Evolutionary conservation across 2,329 filamentous ascomycete species (phyloP).

Genomic region (Emmonsiellopsis sp.): DNA sequence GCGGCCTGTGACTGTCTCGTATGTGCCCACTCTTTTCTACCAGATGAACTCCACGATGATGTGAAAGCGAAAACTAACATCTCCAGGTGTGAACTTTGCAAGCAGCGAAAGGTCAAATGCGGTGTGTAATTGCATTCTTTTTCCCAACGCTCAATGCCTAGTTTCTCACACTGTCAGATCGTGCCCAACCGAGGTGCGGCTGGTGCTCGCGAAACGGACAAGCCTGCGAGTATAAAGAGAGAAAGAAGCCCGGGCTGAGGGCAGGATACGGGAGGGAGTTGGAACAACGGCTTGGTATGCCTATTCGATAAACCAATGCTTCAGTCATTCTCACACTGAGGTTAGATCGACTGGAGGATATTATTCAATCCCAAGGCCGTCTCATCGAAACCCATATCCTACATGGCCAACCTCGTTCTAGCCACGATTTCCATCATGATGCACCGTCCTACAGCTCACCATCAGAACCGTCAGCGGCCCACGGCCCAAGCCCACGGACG

Average conservation of each 20-base stretch:
- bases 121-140: slow-evolving; percentile 16
- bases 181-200: slow-evolving; percentile 53
- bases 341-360: slow-evolving; percentile 55
- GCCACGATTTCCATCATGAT: slow-evolving; percentile 1
- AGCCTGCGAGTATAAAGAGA: slow-evolving; percentile 58
- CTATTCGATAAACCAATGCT: neutral
- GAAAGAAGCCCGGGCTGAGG: slow-evolving; percentile 58
- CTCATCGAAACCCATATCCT: slow-evolving; percentile 52
- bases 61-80: neutral
- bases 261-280: slow-evolving; percentile 63
- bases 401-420: slow-evolving; percentile 1
- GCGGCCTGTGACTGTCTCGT: slow-evolving; percentile 12
- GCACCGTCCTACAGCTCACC: slow-evolving; percentile 35
- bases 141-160: neutral
- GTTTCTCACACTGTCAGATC: slow-evolving; percentile 24
- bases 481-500: slow-evolving; percentile 47
- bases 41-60: neutral
- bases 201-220: slow-evolving; percentile 61
- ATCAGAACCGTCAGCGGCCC: slow-evolving; percentile 41
- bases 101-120: slow-evolving; percentile 24
- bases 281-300: slow-evolving; percentile 53
- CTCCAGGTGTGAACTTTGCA: slow-evolving; percentile 23
- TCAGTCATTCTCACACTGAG: neutral
- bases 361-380: slow-evolving; percentile 56
- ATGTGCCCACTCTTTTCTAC: neutral